These are phyloP conservation scores for Rhizoclosmatium sp. DNA, from an alignment of 192 early-diverging fungal species.

Conservation along the genomic window DNA sequence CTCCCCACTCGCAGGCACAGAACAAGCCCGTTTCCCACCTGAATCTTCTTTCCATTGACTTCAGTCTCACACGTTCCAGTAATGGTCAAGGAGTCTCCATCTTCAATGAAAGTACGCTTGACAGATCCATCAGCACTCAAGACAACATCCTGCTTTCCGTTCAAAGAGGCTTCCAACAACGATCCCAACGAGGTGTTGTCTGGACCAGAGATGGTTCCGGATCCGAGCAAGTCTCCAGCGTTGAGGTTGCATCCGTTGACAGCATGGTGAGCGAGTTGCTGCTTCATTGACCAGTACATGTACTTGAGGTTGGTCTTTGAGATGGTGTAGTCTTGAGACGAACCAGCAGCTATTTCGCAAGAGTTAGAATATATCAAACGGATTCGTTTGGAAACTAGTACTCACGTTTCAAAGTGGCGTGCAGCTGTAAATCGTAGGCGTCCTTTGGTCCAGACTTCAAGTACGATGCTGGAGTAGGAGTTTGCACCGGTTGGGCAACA, in stretches of 20 bases:
- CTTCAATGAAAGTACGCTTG: constrained; percentile 86
- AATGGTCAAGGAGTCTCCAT: constrained; percentile 88
- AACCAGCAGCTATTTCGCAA: constrained; percentile 6
- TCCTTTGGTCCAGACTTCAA: constrained; percentile 57
- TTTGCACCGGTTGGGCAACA: constrained; percentile 81
- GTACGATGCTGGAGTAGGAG: constrained; percentile 79
- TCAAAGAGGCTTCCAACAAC: constrained; percentile 88
- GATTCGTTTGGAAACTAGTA: background rate
- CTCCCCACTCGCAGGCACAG: constrained; percentile 80
- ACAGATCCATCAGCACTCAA: constrained; percentile 54
- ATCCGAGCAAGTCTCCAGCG: constrained; percentile 90
- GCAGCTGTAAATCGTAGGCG: constrained; percentile 86
- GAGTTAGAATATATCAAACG: background rate
- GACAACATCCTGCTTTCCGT: constrained; percentile 77
- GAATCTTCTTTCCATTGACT: constrained; percentile 41
- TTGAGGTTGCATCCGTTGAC: constrained; percentile 94
- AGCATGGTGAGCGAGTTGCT: constrained; percentile 94
- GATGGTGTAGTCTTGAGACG: constrained; percentile 49
- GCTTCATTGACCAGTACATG: constrained; percentile 98
- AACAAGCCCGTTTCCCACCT: constrained; percentile 96
- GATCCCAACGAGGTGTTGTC: constrained; percentile 75
- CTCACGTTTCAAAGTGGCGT: constrained; percentile 79
- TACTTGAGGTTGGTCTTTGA: constrained; percentile 88
- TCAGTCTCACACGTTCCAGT: constrained; percentile 73
- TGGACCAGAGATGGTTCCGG: constrained; percentile 93